Evolutionary conservation across 2,329 filamentous ascomycete genomes (phyloP).

Genomic region (Chlorencoelia australis): DNA sequence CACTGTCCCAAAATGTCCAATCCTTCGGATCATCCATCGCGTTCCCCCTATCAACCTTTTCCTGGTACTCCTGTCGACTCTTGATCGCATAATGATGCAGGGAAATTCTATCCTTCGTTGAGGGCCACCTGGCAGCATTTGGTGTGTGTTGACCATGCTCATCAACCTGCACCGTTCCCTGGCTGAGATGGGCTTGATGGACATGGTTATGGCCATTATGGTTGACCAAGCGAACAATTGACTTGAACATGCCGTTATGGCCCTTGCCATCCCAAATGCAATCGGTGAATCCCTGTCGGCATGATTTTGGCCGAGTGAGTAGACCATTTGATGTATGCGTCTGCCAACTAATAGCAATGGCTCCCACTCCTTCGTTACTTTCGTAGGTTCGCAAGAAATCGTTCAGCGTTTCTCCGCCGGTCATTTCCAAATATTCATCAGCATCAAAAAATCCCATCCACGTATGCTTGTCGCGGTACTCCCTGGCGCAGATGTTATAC

Average conservation of each 20-base stretch:
- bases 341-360: constrained; percentile 27
- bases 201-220: background rate
- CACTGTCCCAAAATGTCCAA: constrained; percentile 22
- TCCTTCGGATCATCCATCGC: constrained; percentile 21
- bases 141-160: constrained; percentile 19
- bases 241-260: constrained; percentile 26
- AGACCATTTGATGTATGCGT: constrained; percentile 26
- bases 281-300: constrained; percentile 23
- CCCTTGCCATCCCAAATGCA: constrained; percentile 23
- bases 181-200: constrained; percentile 17
- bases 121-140: constrained; percentile 18
- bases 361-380: constrained; percentile 18
- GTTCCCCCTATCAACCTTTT: constrained; percentile 22
- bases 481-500: constrained; percentile 16
- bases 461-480: constrained; percentile 22
- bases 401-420: constrained; percentile 18
- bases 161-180: constrained; percentile 18
- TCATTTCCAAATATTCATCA: constrained; percentile 27
- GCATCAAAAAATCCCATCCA: constrained; percentile 28
- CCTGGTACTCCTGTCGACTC: constrained; percentile 26
- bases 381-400: constrained; percentile 22
- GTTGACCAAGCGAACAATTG: constrained; percentile 22
- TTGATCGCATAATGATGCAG: constrained; percentile 29
- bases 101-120: constrained; percentile 23
- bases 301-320: constrained; percentile 19